A percentile compares a stretch with the other conserved stretches of the same genome.
Conservation (phyloP, 1,284 basidiomycete genomes). For the Cryptococcus deneoformans region DNA sequence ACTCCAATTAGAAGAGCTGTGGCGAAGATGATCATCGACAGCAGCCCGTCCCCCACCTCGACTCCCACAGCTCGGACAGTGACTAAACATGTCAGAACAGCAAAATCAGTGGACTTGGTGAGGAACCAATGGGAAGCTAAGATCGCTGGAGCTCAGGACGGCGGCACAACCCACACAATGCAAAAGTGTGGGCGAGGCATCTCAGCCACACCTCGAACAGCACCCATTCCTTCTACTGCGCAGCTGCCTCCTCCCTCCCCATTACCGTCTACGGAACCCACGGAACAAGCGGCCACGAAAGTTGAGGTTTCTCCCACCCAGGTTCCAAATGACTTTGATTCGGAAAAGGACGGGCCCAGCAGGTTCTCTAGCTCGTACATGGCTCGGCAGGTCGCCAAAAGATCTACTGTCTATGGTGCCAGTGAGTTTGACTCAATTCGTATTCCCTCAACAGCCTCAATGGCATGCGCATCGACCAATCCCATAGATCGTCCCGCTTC, state of each 20-base stretch:
- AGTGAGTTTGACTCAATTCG: conserved; percentile 8
- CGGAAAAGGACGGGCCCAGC: not conserved
- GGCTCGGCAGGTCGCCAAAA: conserved; percentile 17
- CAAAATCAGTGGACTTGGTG: conserved; percentile 38
- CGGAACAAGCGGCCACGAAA: not conserved
- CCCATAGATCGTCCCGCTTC: conserved; percentile 14
- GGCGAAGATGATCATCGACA: conserved; percentile 24
- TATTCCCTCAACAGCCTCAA: conserved; percentile 9
- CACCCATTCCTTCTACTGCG: not conserved
- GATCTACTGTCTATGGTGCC: conserved; percentile 17
- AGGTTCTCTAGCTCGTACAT: conserved; percentile 17
- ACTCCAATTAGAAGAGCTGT: conserved; percentile 35
- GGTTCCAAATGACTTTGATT: not conserved
- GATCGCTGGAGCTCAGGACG: conserved; percentile 22
- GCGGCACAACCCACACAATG: not conserved
- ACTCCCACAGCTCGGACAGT: conserved; percentile 29
- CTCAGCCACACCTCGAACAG: not conserved
- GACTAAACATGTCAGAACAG: conserved; percentile 22
- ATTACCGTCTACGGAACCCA: not conserved
- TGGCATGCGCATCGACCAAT: conserved; percentile 3
- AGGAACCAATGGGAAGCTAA: conserved; percentile 43
- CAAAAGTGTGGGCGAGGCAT: not conserved
- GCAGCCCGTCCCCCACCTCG: conserved; percentile 21
- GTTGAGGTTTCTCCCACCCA: not conserved
- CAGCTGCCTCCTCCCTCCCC: not conserved